A percentile compares a stretch with the other conserved stretches of the same genome.
These are phyloP conservation scores for Dalbergia cultrata DNA, from an alignment of 306 rosid species.

Conservation along the genomic window DNA sequence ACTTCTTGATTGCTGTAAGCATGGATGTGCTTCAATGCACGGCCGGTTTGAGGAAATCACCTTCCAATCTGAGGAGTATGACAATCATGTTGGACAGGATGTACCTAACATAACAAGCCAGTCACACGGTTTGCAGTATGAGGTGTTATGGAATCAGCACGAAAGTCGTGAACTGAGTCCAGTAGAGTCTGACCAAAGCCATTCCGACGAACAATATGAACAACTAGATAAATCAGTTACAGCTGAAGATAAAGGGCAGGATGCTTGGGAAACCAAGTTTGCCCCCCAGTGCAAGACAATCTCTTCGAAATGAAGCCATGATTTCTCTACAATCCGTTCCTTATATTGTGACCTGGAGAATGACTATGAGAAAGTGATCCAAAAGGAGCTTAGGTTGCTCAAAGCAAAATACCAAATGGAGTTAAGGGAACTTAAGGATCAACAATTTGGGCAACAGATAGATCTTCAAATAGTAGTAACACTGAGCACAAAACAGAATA, in stretches of 20 bases:
- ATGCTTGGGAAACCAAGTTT: slow-evolving; percentile 47
- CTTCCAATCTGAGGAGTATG: slow-evolving; percentile 72
- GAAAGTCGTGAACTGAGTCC: slow-evolving; percentile 77
- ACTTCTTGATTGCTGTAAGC: slow-evolving; percentile 67
- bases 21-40: slow-evolving; percentile 78
- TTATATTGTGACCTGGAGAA: slow-evolving; percentile 46
- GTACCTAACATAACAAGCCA: slow-evolving; percentile 52
- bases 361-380: slow-evolving; percentile 58
- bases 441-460: slow-evolving; percentile 57
- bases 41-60: slow-evolving; percentile 94
- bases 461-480: slow-evolving; percentile 45
- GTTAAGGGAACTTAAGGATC: slow-evolving; percentile 69
- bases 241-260: slow-evolving; percentile 49
- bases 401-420: slow-evolving; percentile 84
- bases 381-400: slow-evolving; percentile 79
- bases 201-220: slow-evolving; percentile 77
- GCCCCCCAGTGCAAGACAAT: slow-evolving; percentile 31
- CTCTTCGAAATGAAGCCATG: slow-evolving; percentile 50
- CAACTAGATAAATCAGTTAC: slow-evolving; percentile 52
- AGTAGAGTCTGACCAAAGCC: slow-evolving; percentile 72
- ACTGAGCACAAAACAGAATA: slow-evolving; percentile 50
- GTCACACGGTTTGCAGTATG: slow-evolving; percentile 53
- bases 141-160: slow-evolving; percentile 66
- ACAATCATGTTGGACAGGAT: slow-evolving; percentile 57
- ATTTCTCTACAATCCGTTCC: slow-evolving; percentile 55